Evolutionary conservation across 2,329 filamentous ascomycete species (phyloP), one percentile per base, ranked within the genome.

Genomic region (Fusarium pseudocircinatum): DNA sequence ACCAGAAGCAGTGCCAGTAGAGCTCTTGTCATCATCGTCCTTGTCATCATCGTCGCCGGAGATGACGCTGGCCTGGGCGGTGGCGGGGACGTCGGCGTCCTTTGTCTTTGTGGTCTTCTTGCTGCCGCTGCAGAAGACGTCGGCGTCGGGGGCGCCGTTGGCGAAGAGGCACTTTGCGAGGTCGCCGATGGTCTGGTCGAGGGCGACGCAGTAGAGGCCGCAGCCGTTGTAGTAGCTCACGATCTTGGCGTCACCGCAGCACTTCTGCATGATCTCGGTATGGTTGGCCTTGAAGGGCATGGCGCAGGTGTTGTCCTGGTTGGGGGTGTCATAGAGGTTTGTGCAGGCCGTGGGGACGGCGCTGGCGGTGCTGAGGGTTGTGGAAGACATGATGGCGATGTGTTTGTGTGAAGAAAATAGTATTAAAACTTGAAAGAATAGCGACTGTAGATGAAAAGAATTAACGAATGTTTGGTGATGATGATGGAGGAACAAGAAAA

Each of bases 181-280:
- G 36, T 81, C 75, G 58, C 53, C 75, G 62, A 77, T 70, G 53
- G 74, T 79, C 79, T 82, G 73, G 71, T 73, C 80, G 28, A 79
- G 52, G 57, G 80, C 79, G 10, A 79, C 83, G 74, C 86, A 88
- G 84, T 87, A 88, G 67, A 87, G 74, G 22, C 84, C 85, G 80
- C 87, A 88, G 75, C 82, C 79, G 76, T 83, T 74, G 75, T 84
- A 80, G 83, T 87, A 88, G 71, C 79, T 79, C 54, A 84, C 78
- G 34, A 87, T 81, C 28, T 82, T 77, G 59, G 85, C 84, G 15
- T 80, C 71, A 16, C 81, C 79, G 75, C 86, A 88, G 83, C 86
- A 88, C 28, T 78, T 73, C 44, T 80, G 65, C 81, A 87, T 83
- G 67, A 85, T 80, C 42, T 82, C 79, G 58, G 83, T 81, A 79